These are phyloP conservation scores for Scleroderma bovista DNA, from an alignment of 768 basidiomycete genomes.

Conservation along the genomic window DNA sequence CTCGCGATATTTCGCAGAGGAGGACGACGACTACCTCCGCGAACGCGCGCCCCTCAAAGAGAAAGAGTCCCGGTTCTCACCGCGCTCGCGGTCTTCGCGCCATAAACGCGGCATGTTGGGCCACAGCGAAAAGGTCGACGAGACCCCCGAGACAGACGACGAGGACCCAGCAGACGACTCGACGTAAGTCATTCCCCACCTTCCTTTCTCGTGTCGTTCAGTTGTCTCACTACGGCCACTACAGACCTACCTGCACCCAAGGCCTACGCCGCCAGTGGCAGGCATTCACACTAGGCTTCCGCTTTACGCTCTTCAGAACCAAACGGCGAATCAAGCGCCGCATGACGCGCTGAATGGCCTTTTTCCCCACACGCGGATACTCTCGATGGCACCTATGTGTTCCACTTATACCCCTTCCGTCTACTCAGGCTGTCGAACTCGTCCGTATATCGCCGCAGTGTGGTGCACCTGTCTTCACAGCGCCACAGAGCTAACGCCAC, in stretches of 20 bases:
- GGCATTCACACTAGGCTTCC: slow-evolving; percentile 47
- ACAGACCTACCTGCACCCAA: slow-evolving; percentile 54
- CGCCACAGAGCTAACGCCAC: neutral
- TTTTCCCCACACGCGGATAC: slow-evolving; percentile 13
- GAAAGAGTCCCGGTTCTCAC: slow-evolving; percentile 9
- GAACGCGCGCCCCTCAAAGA: slow-evolving; percentile 24
- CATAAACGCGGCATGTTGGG: slow-evolving; percentile 6
- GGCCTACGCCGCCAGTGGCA: slow-evolving; percentile 56
- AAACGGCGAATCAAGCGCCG: slow-evolving; percentile 32
- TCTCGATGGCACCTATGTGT: slow-evolving; percentile 19
- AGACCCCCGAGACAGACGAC: neutral
- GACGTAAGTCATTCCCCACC: slow-evolving; percentile 23
- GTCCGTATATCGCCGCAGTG: slow-evolving; percentile 7
- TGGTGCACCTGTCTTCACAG: neutral
- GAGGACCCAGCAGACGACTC: slow-evolving; percentile 21
- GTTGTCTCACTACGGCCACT: neutral
- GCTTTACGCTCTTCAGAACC: slow-evolving; percentile 54
- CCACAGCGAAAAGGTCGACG: slow-evolving; percentile 16
- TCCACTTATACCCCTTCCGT: slow-evolving; percentile 3
- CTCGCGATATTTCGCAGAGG: slow-evolving; percentile 20
- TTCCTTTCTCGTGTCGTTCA: neutral
- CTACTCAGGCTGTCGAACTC: neutral
- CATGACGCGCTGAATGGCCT: slow-evolving; percentile 19
- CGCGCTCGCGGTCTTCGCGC: slow-evolving; percentile 15
- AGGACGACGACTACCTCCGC: slow-evolving; percentile 21